Percentiles rank a stretch among this genome's conserved stretches.
Conservation (phyloP, 306 rosid genomes). For the Lathyrus aphaca region DNA sequence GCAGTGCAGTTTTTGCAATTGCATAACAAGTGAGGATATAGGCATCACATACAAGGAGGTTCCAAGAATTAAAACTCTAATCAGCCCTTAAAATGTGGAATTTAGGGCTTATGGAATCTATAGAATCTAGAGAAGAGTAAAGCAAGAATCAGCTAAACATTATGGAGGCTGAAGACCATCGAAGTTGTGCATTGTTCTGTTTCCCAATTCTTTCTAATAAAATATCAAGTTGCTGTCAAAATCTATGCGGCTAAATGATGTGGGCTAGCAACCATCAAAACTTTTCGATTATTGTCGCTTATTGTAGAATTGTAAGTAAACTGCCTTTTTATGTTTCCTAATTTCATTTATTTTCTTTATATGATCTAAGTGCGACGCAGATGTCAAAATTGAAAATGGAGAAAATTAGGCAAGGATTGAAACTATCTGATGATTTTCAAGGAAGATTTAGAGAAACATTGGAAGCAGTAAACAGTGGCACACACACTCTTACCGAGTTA, state of each 20-base stretch:
- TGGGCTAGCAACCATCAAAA: neutral
- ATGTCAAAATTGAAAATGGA: constrained; percentile 15
- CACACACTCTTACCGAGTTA: constrained; percentile 62
- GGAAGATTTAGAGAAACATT: constrained; percentile 19
- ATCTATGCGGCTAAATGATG: constrained; percentile 16
- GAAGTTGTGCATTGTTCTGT: neutral
- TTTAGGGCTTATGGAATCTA: constrained; percentile 16
- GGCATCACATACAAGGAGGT: constrained; percentile 11
- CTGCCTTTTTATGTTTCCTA: neutral
- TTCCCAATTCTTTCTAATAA: neutral
- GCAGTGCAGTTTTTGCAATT: constrained; percentile 21
- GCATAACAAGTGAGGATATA: constrained; percentile 21
- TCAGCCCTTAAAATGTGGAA: constrained; percentile 11
- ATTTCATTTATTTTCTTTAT: constrained; percentile 13
- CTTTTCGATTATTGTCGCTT: constrained; percentile 15
- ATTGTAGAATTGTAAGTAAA: constrained; percentile 10
- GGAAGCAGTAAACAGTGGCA: neutral
- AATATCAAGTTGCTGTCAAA: constrained; percentile 5
- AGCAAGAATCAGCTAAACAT: constrained; percentile 28
- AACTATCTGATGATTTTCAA: constrained; percentile 5
- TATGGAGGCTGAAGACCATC: neutral
- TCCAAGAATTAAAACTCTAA: neutral
- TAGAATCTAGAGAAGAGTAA: constrained; percentile 19
- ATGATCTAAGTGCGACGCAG: neutral
- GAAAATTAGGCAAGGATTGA: constrained; percentile 6